phyloP scores from a whole-genome alignment of 2,329 filamentous ascomycete species.

The Trichophyton verrucosum region DNA sequence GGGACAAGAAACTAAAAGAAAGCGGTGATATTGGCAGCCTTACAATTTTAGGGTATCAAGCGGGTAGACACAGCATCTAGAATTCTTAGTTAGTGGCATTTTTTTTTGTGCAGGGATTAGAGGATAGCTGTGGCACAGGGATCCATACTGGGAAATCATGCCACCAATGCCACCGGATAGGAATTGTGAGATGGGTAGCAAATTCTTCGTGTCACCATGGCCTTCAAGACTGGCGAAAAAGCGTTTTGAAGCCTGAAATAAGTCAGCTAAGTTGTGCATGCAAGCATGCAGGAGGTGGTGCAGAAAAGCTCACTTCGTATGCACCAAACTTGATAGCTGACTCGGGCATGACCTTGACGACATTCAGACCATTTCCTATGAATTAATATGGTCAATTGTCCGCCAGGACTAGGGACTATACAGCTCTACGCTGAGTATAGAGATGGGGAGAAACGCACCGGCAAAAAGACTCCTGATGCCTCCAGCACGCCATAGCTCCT shows the following conservation, averaged over 20 bases:
- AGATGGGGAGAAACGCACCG: conserved; percentile 44
- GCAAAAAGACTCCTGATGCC: conserved; percentile 85
- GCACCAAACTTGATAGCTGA: conserved; percentile 97
- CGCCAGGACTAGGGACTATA: background rate
- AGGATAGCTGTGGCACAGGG: background rate
- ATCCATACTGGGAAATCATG: conserved; percentile 73
- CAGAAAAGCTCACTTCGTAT: conserved; percentile 53
- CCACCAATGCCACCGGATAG: conserved; percentile 80
- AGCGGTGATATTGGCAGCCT: conserved; percentile 19
- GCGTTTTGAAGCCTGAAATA: conserved; percentile 61
- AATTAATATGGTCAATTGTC: background rate
- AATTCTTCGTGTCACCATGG: conserved; percentile 64
- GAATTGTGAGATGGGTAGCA: conserved; percentile 78
- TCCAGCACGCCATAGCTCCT: conserved; percentile 71
- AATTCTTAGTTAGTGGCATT: background rate
- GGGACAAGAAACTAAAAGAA: background rate
- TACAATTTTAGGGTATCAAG: conserved; percentile 58
- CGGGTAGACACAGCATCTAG: conserved; percentile 80
- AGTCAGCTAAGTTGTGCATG: background rate
- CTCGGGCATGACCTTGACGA: conserved; percentile 96
- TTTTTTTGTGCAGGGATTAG: background rate
- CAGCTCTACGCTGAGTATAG: background rate
- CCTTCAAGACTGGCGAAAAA: conserved; percentile 77
- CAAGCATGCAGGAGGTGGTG: conserved; percentile 1
- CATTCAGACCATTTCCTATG: conserved; percentile 85